A percentile compares a stretch with the other conserved stretches of the same genome.
These are phyloP conservation scores for Flaveria robusta DNA, from an alignment of 129 eudicot species.

Conservation along the genomic window DNA sequence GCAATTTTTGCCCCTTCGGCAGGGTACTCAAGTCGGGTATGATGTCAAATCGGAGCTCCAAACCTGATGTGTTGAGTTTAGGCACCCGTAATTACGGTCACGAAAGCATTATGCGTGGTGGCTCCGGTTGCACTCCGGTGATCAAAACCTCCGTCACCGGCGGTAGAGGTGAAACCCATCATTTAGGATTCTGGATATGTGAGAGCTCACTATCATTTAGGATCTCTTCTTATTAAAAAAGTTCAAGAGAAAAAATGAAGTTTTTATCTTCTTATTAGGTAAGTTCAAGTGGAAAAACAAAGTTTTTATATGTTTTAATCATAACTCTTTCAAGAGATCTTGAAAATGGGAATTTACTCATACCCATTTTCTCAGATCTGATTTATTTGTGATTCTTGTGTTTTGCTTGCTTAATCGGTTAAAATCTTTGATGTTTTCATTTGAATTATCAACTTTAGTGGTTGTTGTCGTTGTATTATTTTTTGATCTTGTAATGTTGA, in stretches of 20 bases:
- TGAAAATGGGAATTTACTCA: neutral
- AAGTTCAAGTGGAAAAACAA: constrained; percentile 28
- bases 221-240: too few relatives aligned
- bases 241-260: too few relatives aligned
- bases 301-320: constrained; percentile 22
- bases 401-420: neutral
- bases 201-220: constrained; percentile 76
- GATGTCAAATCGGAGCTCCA: constrained; percentile 47
- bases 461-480: neutral
- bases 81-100: constrained; percentile 77
- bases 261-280: too few relatives aligned
- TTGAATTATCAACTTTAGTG: too few relatives aligned
- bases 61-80: constrained; percentile 63
- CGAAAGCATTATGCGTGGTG: constrained; percentile 88
- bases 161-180: constrained; percentile 63
- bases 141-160: constrained; percentile 25
- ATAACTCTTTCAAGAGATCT: neutral
- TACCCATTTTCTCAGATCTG: constrained; percentile 23
- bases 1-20: constrained; percentile 85
- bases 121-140: constrained; percentile 26
- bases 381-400: neutral
- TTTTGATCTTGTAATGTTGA: constrained; percentile 22
- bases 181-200: constrained; percentile 67
- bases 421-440: too few relatives aligned
- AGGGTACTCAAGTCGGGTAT: constrained; percentile 62